phyloP scores from a whole-genome alignment of 2,329 filamentous ascomycete genomes.

The Xylariaceae sp. region DNA sequence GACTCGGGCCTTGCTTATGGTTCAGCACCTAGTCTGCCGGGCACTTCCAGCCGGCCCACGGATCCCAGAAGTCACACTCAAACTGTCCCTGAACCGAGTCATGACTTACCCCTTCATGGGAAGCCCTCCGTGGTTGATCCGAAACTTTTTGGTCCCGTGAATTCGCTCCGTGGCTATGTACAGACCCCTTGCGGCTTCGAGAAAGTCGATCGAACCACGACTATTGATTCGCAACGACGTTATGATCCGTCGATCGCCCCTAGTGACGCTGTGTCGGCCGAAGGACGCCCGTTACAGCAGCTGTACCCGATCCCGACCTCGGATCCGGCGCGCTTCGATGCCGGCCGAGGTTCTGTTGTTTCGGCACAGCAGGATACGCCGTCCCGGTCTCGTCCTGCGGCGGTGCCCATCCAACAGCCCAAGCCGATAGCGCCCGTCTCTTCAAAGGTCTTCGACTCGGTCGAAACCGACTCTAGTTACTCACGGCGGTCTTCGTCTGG shows the following conservation, averaged over 20 bases:
- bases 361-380: slow-evolving; percentile 46
- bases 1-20: slow-evolving; percentile 50
- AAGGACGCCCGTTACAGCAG: slow-evolving; percentile 55
- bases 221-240: slow-evolving; percentile 33
- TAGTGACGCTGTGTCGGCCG: slow-evolving; percentile 41
- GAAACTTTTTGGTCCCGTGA: slow-evolving; percentile 60
- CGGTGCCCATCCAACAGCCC: slow-evolving; percentile 80
- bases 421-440: slow-evolving; percentile 77
- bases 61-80: slow-evolving; percentile 13
- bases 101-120: slow-evolving; percentile 33
- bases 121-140: slow-evolving; percentile 58
- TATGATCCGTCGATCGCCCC: slow-evolving; percentile 42
- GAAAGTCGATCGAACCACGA: slow-evolving; percentile 39
- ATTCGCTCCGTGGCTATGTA: slow-evolving; percentile 61
- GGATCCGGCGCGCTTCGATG: slow-evolving; percentile 66
- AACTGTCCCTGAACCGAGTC: slow-evolving; percentile 24
- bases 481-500: slow-evolving; percentile 41
- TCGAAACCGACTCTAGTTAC: slow-evolving; percentile 42
- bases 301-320: slow-evolving; percentile 69
- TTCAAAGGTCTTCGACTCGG: slow-evolving; percentile 65
- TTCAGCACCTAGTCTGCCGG: slow-evolving; percentile 32
- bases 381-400: slow-evolving; percentile 53
- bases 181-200: slow-evolving; percentile 60
- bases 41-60: slow-evolving; percentile 13
- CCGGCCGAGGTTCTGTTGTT: slow-evolving; percentile 52